phyloP scores from a whole-genome alignment of 2,329 filamentous ascomycete genomes.

The Penicillium hesseltinei region DNA sequence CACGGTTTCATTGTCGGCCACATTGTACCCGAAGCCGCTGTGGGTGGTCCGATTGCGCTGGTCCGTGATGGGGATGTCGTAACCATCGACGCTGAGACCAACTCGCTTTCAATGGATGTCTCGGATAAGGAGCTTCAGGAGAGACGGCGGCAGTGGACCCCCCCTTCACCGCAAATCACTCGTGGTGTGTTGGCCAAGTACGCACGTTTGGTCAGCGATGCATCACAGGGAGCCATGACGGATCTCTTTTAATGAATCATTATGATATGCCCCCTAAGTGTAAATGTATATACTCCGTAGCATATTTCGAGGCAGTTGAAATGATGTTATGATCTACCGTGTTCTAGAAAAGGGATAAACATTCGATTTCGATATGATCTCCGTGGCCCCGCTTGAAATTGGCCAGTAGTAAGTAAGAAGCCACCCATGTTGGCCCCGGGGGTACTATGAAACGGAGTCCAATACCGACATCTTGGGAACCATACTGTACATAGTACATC shows the following conservation, averaged over 20 bases:
- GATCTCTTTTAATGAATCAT: conserved; percentile 55
- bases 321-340: conserved; percentile 3
- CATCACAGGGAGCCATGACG: conserved; percentile 86
- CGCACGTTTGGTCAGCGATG: conserved; percentile 80
- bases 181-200: conserved; percentile 90
- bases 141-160: conserved; percentile 65
- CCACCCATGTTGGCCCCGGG: background rate
- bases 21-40: conserved; percentile 83
- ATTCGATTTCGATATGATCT: conserved; percentile 5
- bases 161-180: conserved; percentile 69
- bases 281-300: background rate
- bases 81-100: conserved; percentile 79
- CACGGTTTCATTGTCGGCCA: conserved; percentile 95
- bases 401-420: background rate
- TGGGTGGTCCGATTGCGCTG: conserved; percentile 81
- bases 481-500: background rate
- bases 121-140: conserved; percentile 67
- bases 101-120: conserved; percentile 69
- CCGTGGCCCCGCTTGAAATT: conserved; percentile 2
- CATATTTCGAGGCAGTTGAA: background rate
- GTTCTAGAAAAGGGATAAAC: conserved; percentile 1
- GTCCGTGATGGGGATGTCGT: conserved; percentile 76
- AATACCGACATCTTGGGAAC: background rate
- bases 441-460: background rate
- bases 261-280: background rate